phyloP scores from a whole-genome alignment of 2,329 filamentous ascomycete genomes.

The Sodiomyces alkalinus region DNA sequence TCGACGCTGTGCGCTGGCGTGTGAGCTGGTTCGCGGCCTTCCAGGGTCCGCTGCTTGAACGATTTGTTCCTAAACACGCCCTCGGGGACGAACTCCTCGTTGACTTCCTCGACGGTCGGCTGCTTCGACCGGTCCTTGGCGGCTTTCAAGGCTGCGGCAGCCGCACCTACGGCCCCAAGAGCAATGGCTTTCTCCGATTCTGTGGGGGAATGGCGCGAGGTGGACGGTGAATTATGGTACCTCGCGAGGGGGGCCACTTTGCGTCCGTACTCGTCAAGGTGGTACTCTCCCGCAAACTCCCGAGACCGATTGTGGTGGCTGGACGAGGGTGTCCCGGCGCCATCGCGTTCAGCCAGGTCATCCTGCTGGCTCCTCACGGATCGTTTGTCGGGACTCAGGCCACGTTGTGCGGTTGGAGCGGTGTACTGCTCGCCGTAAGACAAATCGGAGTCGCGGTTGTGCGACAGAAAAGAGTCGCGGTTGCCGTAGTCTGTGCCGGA shows the following conservation, averaged over 20 bases:
- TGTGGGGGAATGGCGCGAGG: constrained; percentile 36
- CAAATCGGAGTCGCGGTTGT: constrained; percentile 22
- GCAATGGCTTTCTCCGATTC: constrained; percentile 43
- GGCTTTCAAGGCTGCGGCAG: constrained; percentile 34
- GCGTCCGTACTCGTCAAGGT: constrained; percentile 40
- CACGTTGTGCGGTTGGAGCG: constrained; percentile 16
- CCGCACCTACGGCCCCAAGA: constrained; percentile 36
- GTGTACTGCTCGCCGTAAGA: constrained; percentile 16
- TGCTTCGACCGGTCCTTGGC: constrained; percentile 30
- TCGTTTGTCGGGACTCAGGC: constrained; percentile 25
- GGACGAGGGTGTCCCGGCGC: constrained; percentile 19
- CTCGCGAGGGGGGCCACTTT: constrained; percentile 32
- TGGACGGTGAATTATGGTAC: constrained; percentile 35
- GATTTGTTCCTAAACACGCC: constrained; percentile 46
- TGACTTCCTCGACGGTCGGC: constrained; percentile 15
- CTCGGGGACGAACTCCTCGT: constrained; percentile 26
- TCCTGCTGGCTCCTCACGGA: constrained; percentile 24
- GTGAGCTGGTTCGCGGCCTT: constrained; percentile 36
- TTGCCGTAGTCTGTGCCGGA: constrained; percentile 30
- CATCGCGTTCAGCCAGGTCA: constrained; percentile 21
- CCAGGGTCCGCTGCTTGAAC: constrained; percentile 49
- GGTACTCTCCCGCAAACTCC: constrained; percentile 37
- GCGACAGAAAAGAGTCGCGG: constrained; percentile 21
- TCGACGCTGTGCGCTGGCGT: constrained; percentile 45
- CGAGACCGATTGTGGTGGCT: constrained; percentile 24